Evolutionary conservation across 768 basidiomycete genomes (phyloP), one percentile per base, ranked within the genome.

Genomic region (Leccinum truebloodii): DNA sequence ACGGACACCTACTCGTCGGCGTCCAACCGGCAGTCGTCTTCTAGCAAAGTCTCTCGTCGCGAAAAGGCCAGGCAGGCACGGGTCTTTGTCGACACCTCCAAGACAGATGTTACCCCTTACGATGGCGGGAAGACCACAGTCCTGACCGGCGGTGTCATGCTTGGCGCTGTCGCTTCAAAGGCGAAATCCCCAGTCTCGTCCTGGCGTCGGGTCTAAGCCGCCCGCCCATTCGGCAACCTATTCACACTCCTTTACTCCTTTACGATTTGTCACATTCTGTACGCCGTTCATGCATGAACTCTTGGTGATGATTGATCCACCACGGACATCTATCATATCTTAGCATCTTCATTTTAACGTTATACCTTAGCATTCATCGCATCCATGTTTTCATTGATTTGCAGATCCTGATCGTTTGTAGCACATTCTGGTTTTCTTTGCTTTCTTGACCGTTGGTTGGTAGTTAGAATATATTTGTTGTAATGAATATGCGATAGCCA

Each of bases 121-220:
- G 90, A 93, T 65, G 90, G 90, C 58, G 91, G 91, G 64, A 92
- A 91, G 82, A 93, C 91, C 56, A 92, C 90, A 30, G 90, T 92
- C 54, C 84, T 93, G 66, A 92, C 90, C 3, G 91, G 91, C 59
- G 91, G 90, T 64, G 90, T 92, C 65, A 93, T 93, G 91, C 88
- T 93, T 62, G 90, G 90, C 54, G 77, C 80, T 41, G 79, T 76
- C 64, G 69, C 74, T 59, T 60, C 71, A 55, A 70, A 76, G 64
- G 60, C 67, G 67, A 69, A 69, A 70, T 68, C 75, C 59, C 56
- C 65, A 51, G 57, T 65, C 53, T 59, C 71, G 76, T 81, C 73
- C 82, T 88, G 88, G 87, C 85, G 86, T 71, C 82, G 85, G 71
- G 79, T 78, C 60, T 83, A 69, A 78, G 65, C 57, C 63, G 57